Evolutionary conservation across 441 rosid genomes (phyloP), one percentile per base, ranked within the genome.

Genomic region (Sinapis alba): DNA sequence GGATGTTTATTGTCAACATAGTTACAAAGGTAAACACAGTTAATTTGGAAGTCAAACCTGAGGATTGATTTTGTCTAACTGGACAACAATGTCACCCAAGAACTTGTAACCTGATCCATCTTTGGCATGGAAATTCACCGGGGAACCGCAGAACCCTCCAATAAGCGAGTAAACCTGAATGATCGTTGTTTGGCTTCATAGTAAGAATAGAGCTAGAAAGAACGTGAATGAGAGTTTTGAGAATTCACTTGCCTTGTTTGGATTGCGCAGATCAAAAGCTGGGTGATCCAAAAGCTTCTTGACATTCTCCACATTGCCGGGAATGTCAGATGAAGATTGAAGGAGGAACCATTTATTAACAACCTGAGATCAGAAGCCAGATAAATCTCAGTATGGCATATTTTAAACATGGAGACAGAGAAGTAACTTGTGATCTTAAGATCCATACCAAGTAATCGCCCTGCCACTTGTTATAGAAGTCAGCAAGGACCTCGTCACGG

Each of bases 261-360:
- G 99, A 81, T 91, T 96, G 9, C 91, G 89, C 65, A 96, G 68
- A 85, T 96, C 99, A 36, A 93, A 96, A 53, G 97, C 93, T 6
- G 93, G 98, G 82, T 96, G 98, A 47, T 80, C 80, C 69, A 89
- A 59, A 66, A 96, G 98, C 24, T 80, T 89, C 70, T 65, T 83
- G 9, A 93, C 91, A 72, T 87, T 93, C 80, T 91, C 94, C 36
- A 93, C 92, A 75, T 96, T 96, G 27, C 91, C 92, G 18, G 96
- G 97, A 83, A 93, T 60, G 65, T 93, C 86, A 0, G 98, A 91
- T 78, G 77, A 84, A 18, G 99, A 89, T 86, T 96, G 99, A 72
- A 96, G 98, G 28, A 93, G 76, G 79, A 96, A 96, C 99, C 99
- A 96, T 80, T 96, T 93, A 78, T 90, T 96, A 72, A 96, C 93